These are phyloP conservation scores for Phaeosphaeria sp. DNA, from an alignment of 2,329 filamentous ascomycete genomes.

Conservation along the genomic window DNA sequence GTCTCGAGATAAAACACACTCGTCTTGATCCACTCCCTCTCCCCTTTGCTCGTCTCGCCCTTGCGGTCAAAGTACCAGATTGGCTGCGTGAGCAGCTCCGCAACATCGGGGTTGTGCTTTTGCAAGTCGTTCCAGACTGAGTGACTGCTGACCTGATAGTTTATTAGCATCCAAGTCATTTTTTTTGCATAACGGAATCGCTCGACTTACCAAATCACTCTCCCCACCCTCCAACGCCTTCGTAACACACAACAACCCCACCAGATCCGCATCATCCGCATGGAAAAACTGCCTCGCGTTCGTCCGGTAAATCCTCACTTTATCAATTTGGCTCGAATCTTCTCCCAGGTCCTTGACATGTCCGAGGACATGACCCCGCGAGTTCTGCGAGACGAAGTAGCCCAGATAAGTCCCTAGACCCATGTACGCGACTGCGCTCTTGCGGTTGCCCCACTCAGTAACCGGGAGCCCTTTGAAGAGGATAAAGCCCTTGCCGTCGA, in stretches of 20 bases:
- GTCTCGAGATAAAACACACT: conserved; percentile 80
- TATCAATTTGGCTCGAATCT: conserved; percentile 80
- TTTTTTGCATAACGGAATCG: not conserved
- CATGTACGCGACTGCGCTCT: conserved; percentile 79
- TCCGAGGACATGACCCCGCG: conserved; percentile 81
- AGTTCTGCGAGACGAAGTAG: conserved; percentile 88
- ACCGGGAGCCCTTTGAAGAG: conserved; percentile 88
- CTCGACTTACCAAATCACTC: conserved; percentile 68
- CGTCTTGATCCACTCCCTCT: conserved; percentile 76
- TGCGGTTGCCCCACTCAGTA: conserved; percentile 74
- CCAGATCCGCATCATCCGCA: conserved; percentile 81
- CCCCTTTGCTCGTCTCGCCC: conserved; percentile 76
- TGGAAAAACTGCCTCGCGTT: conserved; percentile 88
- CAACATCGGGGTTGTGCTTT: conserved; percentile 76
- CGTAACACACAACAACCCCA: conserved; percentile 82
- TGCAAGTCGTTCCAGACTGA: conserved; percentile 83
- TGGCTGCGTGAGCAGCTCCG: conserved; percentile 75
- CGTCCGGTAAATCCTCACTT: conserved; percentile 88
- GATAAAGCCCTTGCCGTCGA: conserved; percentile 88
- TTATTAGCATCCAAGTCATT: not conserved
- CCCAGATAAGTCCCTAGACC: conserved; percentile 83
- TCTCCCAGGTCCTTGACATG: conserved; percentile 91
- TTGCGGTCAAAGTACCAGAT: conserved; percentile 95
- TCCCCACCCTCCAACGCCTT: conserved; percentile 82
- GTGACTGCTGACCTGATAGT: conserved; percentile 67